A percentile compares a stretch with the other conserved stretches of the same genome.
Evolutionary conservation across 2,329 filamentous ascomycete genomes (phyloP).

Genomic region (Diaporthe velutina): DNA sequence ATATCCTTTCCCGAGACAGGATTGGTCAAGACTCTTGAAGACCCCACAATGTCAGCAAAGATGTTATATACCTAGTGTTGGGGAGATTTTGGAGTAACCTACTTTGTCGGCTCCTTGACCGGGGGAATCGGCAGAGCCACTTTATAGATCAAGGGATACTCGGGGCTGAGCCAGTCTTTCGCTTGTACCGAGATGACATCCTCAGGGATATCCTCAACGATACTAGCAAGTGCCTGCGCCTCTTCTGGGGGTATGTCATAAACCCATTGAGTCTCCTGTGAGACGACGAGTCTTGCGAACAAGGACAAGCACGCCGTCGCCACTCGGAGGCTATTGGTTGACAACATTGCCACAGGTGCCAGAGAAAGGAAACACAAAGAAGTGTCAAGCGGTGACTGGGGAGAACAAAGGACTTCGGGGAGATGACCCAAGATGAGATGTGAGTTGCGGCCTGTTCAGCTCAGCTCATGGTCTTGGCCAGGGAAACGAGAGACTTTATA

Average conservation of each 20-base stretch:
- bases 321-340: neutral
- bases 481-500: neutral
- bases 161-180: slow-evolving; percentile 47
- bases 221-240: slow-evolving; percentile 39
- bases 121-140: slow-evolving; percentile 60
- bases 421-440: neutral
- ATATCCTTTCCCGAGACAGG: slow-evolving; percentile 51
- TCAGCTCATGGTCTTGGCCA: too few relatives aligned
- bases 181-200: slow-evolving; percentile 37
- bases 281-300: neutral
- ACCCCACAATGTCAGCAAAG: neutral
- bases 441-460: neutral
- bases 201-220: slow-evolving; percentile 42
- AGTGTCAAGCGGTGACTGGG: neutral
- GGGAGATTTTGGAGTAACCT: slow-evolving; percentile 39
- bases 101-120: slow-evolving; percentile 56
- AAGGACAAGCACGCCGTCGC: neutral
- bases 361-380: neutral
- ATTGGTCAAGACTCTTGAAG: slow-evolving; percentile 49
- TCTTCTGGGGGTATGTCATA: slow-evolving; percentile 44
- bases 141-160: slow-evolving; percentile 54
- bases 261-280: slow-evolving; percentile 38
- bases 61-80: neutral
- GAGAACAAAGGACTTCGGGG: neutral
- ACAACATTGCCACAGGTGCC: neutral